Evolutionary conservation across 805 yeast genomes (phyloP).

Genomic region (Saturnispora bothae): DNA sequence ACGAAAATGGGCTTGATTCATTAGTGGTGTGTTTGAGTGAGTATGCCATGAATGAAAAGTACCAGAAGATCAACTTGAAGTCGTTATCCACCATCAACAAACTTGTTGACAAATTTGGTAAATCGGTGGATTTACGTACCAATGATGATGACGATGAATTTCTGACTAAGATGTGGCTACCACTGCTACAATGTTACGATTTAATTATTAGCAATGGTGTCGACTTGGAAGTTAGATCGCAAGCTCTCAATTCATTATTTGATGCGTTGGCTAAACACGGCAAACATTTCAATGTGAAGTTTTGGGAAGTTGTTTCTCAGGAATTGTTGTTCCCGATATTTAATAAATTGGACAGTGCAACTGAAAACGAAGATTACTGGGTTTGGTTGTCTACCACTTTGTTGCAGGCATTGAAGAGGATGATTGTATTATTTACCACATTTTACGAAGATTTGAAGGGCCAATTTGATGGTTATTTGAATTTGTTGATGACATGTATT

Average conservation of each 20-base stretch:
- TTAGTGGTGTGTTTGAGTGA: constrained; percentile 68
- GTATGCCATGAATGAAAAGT: constrained; percentile 73
- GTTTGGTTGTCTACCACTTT: constrained; percentile 96
- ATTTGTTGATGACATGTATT: constrained; percentile 72
- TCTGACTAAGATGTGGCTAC: constrained; percentile 66
- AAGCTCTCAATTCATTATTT: constrained; percentile 75
- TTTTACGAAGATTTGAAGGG: constrained; percentile 69
- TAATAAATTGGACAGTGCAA: constrained; percentile 62
- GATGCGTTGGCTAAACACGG: constrained; percentile 76
- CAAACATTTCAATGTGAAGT: constrained; percentile 53
- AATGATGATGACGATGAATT: constrained; percentile 24
- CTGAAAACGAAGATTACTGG: constrained; percentile 74
- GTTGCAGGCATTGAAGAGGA: constrained; percentile 85
- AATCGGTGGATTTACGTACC: constrained; percentile 22
- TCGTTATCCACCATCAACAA: constrained; percentile 64
- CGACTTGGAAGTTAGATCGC: constrained; percentile 87
- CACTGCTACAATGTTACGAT: constrained; percentile 74
- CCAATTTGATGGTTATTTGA: constrained; percentile 70
- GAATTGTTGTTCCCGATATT: constrained; percentile 85
- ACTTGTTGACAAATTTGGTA: constrained; percentile 50
- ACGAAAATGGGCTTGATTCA: constrained; percentile 58
- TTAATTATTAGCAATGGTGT: constrained; percentile 88
- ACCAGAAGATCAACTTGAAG: constrained; percentile 71
- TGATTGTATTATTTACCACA: constrained; percentile 73
- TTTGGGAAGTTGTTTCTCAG: constrained; percentile 77